These are phyloP conservation scores for Vitis amurensis DNA, from an alignment of 164 flowering plant species.

Conservation along the genomic window DNA sequence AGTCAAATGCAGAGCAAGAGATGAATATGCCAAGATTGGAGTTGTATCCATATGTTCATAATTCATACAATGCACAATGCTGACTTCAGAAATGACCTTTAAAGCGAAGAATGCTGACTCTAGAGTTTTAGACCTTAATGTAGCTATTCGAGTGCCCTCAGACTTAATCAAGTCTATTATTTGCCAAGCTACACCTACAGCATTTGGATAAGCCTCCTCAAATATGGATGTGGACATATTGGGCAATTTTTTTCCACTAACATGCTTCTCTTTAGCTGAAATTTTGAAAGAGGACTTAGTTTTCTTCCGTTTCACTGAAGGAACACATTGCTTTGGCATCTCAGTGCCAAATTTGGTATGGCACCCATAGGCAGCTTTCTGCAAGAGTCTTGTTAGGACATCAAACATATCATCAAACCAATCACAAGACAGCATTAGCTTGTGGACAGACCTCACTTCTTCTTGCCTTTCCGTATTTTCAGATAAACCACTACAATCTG, in stretches of 20 bases:
- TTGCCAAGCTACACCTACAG: conserved; percentile 85
- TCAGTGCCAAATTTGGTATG: conserved; percentile 46
- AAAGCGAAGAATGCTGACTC: conserved; percentile 51
- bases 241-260: conserved; percentile 25
- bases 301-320: conserved; percentile 45
- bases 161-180: conserved; percentile 68
- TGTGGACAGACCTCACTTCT: conserved; percentile 77
- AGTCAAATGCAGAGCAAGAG: conserved; percentile 66
- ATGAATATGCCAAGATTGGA: conserved; percentile 64
- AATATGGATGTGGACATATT: conserved; percentile 21
- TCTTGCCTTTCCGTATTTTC: conserved; percentile 63
- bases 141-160: conserved; percentile 46
- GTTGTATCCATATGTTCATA: conserved; percentile 50
- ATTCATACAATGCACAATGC: conserved; percentile 51
- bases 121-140: conserved; percentile 44
- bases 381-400: conserved; percentile 43
- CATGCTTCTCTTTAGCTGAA: conserved; percentile 35
- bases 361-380: conserved; percentile 52
- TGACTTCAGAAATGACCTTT: conserved; percentile 65
- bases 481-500: conserved; percentile 50
- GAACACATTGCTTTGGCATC: conserved; percentile 28
- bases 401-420: conserved; percentile 65
- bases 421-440: conserved; percentile 58
- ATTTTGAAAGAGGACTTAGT: conserved; percentile 32
- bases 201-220: conserved; percentile 52